Evolutionary conservation across 495 filamentous ascomycete species (phyloP).

Genomic region (Echria macrotheca): DNA sequence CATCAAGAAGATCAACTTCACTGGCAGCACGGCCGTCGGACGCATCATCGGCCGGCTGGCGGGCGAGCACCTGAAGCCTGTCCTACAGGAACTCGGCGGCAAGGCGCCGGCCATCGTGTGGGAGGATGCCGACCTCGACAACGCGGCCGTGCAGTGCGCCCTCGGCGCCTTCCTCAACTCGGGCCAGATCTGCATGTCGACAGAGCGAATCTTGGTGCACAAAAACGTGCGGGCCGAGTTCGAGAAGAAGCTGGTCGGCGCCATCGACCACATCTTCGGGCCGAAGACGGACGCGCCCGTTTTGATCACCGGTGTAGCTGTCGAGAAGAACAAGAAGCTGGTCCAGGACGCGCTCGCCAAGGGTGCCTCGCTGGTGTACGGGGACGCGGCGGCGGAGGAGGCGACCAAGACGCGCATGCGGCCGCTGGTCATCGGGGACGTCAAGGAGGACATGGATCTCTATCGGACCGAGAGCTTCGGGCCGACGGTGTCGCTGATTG

Average conservation of each 20-base stretch:
- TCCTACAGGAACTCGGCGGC: constrained; percentile 63
- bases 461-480: constrained; percentile 81
- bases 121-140: constrained; percentile 58
- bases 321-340: constrained; percentile 63
- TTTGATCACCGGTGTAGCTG: constrained; percentile 55
- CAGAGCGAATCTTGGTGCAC: constrained; percentile 82
- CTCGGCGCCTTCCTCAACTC: constrained; percentile 51
- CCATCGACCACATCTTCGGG: constrained; percentile 46
- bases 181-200: constrained; percentile 91
- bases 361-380: constrained; percentile 63
- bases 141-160: constrained; percentile 48
- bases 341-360: constrained; percentile 59
- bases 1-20: constrained; percentile 65
- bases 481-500: constrained; percentile 60
- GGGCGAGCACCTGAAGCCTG: constrained; percentile 61
- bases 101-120: constrained; percentile 61
- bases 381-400: constrained; percentile 46
- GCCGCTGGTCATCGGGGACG: constrained; percentile 62
- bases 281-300: constrained; percentile 47
- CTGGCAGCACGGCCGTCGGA: constrained; percentile 55
- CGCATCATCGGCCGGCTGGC: constrained; percentile 52
- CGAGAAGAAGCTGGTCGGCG: constrained; percentile 51
- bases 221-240: constrained; percentile 61
- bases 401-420: constrained; percentile 53
- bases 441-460: constrained; percentile 78